phyloP scores from a whole-genome alignment of 2,329 filamentous ascomycete species.

The Arthrobotrys conoides region DNA sequence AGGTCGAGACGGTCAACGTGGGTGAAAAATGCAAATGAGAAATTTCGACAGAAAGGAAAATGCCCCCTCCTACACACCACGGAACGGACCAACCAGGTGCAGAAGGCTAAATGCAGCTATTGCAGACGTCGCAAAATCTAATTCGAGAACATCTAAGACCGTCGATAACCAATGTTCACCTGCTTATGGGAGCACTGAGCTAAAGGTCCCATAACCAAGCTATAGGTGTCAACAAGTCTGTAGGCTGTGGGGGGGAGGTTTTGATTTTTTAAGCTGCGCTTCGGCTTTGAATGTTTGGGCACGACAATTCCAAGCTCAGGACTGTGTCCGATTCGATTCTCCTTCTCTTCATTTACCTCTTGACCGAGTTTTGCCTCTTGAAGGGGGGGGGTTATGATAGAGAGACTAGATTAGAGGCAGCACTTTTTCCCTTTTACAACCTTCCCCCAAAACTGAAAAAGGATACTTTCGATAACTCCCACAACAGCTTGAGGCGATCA shows the following conservation, averaged over 20 bases:
- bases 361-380: constrained; percentile 28
- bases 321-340: constrained; percentile 36
- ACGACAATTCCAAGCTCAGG: constrained; percentile 40
- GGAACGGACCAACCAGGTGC: constrained; percentile 59
- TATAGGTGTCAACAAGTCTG: constrained; percentile 53
- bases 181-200: constrained; percentile 40
- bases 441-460: constrained; percentile 13
- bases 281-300: constrained; percentile 42
- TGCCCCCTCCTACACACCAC: constrained; percentile 54
- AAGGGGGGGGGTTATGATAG: constrained; percentile 25
- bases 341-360: constrained; percentile 45
- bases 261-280: constrained; percentile 32
- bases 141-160: constrained; percentile 55
- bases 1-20: constrained; percentile 57
- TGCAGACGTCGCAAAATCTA: constrained; percentile 60
- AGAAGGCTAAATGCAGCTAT: constrained; percentile 60
- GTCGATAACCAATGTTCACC: constrained; percentile 54
- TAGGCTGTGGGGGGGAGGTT: constrained; percentile 15
- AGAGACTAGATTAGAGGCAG: constrained; percentile 33
- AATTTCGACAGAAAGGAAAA: constrained; percentile 59
- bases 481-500: constrained; percentile 28
- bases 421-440: constrained; percentile 31
- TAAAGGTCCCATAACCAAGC: constrained; percentile 46
- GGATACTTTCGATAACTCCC: constrained; percentile 29
- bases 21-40: constrained; percentile 61